These are phyloP conservation scores for Leptoxyphium fumago DNA, from an alignment of 2,329 filamentous ascomycete genomes.

Conservation along the genomic window DNA sequence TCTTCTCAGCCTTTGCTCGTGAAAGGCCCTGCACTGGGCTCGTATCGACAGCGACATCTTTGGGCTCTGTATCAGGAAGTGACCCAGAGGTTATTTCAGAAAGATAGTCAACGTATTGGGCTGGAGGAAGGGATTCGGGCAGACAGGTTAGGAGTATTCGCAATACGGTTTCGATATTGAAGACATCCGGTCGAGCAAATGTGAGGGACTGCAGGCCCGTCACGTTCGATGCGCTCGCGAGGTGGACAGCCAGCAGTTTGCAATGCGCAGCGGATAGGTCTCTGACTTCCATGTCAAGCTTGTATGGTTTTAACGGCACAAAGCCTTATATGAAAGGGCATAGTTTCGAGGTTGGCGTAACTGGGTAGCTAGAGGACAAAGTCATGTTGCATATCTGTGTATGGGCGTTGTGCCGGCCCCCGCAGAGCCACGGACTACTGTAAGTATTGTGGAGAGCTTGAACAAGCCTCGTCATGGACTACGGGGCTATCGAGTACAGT, in stretches of 20 bases:
- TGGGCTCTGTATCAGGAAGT: slow-evolving; percentile 26
- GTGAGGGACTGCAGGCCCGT: slow-evolving; percentile 46
- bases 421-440: too few relatives aligned
- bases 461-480: too few relatives aligned
- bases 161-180: slow-evolving; percentile 51
- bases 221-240: slow-evolving; percentile 52
- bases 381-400: too few relatives aligned
- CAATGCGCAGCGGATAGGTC: slow-evolving; percentile 51
- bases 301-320: background rate
- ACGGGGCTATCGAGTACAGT: too few relatives aligned
- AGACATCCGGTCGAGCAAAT: slow-evolving; percentile 39
- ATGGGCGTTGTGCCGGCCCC: too few relatives aligned
- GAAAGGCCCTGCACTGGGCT: slow-evolving; percentile 43
- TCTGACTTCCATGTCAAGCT: background rate
- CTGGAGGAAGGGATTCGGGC: slow-evolving; percentile 53
- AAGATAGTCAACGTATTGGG: slow-evolving; percentile 47
- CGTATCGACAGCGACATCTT: slow-evolving; percentile 36
- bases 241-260: slow-evolving; percentile 57
- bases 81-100: slow-evolving; percentile 39
- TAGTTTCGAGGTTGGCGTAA: too few relatives aligned
- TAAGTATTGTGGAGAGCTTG: too few relatives aligned
- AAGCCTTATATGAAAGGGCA: too few relatives aligned
- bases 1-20: slow-evolving; percentile 49
- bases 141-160: slow-evolving; percentile 64
- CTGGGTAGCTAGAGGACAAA: too few relatives aligned